A percentile compares a stretch with the other conserved stretches of the same genome.
phyloP scores from a whole-genome alignment of 2,329 filamentous ascomycete genomes.

The Phialophora tarda region DNA sequence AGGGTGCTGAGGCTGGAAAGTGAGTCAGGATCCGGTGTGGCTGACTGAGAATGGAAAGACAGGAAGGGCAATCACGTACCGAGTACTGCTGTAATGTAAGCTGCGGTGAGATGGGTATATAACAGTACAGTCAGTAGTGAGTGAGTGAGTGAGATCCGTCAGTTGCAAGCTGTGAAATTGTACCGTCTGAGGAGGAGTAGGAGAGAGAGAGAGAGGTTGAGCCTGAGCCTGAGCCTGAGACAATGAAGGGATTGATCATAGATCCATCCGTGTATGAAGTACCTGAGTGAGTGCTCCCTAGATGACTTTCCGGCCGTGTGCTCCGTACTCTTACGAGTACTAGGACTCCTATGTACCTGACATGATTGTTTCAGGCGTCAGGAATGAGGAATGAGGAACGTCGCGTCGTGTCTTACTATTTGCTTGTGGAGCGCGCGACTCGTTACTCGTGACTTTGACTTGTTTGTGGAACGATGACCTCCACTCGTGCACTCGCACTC shows the following conservation, averaged over 20 bases:
- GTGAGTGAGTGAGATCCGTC: neutral
- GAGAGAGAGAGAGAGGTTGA: neutral
- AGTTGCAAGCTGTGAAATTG: neutral
- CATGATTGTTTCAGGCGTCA: neutral
- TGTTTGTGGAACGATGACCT: neutral
- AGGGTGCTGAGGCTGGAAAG: too few species aligned
- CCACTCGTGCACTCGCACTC: neutral
- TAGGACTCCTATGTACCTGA: too few species aligned
- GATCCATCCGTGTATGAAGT: neutral
- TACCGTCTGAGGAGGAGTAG: neutral
- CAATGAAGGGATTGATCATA: neutral
- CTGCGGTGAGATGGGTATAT: neutral
- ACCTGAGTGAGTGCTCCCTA: too few species aligned
- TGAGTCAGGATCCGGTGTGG: too few species aligned
- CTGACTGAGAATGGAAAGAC: too few species aligned
- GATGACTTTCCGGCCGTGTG: too few species aligned
- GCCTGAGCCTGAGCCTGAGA: neutral
- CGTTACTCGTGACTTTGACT: neutral
- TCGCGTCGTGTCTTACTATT: neutral
- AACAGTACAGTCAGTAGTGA: neutral
- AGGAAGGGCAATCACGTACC: too few species aligned
- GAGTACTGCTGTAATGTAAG: neutral
- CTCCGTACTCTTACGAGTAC: neutral
- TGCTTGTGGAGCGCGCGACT: neutral
- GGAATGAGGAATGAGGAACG: neutral